Conservation (phyloP, 495 filamentous ascomycete species). For the Tuber borchii region DNA sequence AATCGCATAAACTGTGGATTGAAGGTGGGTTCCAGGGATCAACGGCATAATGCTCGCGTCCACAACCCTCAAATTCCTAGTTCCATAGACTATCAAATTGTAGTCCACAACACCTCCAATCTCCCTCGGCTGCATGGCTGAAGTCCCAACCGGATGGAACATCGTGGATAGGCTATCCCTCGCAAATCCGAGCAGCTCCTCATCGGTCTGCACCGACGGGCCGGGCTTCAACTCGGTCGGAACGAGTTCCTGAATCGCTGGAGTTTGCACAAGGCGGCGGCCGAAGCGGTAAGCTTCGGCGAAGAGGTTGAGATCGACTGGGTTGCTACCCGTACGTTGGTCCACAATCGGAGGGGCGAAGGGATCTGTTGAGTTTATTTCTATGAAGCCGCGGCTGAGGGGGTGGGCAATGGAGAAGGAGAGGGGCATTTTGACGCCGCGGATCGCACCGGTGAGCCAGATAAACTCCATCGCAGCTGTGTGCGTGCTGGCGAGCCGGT, state of each 20-base stretch:
- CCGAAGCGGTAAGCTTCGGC: constrained; percentile 43
- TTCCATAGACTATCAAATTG: constrained; percentile 49
- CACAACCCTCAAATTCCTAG: constrained; percentile 48
- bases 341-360: constrained; percentile 40
- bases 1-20: constrained; percentile 54
- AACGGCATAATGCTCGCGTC: constrained; percentile 57
- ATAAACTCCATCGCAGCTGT: constrained; percentile 36
- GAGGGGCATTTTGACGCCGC: constrained; percentile 21
- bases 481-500: constrained; percentile 14
- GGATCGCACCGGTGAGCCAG: constrained; percentile 29
- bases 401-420: constrained; percentile 36
- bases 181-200: constrained; percentile 36
- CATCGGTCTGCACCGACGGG: constrained; percentile 27
- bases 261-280: constrained; percentile 42
- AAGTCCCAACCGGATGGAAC: constrained; percentile 47
- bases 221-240: constrained; percentile 41
- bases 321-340: constrained; percentile 45
- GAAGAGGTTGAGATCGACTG: constrained; percentile 46
- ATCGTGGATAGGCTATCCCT: constrained; percentile 36
- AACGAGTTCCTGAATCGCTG: constrained; percentile 41
- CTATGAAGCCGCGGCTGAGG: constrained; percentile 45
- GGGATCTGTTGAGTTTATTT: constrained; percentile 45
- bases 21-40: constrained; percentile 51
- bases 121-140: constrained; percentile 48
- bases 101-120: constrained; percentile 48